These are phyloP conservation scores for Diaporthe citrichinensis DNA, from an alignment of 2,329 filamentous ascomycete genomes.

Conservation along the genomic window DNA sequence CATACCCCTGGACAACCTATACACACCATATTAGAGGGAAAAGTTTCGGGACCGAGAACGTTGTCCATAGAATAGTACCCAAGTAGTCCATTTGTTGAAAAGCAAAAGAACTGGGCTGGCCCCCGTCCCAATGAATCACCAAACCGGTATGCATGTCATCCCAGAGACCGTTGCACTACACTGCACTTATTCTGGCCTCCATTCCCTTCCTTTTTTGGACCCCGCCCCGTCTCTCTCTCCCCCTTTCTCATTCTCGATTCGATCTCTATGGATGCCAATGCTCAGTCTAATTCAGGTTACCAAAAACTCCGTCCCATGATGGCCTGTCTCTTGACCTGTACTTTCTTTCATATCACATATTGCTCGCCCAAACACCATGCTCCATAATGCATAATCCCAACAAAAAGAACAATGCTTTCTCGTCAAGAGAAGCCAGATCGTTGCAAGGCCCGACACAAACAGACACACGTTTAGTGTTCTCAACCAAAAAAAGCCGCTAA, in stretches of 20 bases:
- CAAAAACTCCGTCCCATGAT: constrained; percentile 12
- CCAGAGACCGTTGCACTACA: neutral
- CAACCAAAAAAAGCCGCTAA: neutral
- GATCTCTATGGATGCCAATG: constrained; percentile 1
- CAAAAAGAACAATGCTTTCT: neutral
- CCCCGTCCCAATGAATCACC: constrained; percentile 5
- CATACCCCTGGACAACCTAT: constrained; percentile 11
- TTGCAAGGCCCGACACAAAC: neutral
- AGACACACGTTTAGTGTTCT: neutral
- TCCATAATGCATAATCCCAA: constrained; percentile 5
- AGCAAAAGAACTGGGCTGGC: constrained; percentile 20
- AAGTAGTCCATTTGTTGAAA: constrained; percentile 27
- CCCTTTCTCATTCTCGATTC: neutral
- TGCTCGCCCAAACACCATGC: constrained; percentile 26
- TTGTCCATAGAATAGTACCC: constrained; percentile 26
- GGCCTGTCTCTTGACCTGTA: too few species aligned
- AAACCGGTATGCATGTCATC: neutral
- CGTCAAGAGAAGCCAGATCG: neutral
- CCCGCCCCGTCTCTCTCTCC: too few species aligned
- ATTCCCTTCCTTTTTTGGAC: too few species aligned
- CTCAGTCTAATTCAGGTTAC: neutral
- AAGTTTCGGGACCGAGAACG: constrained; percentile 5
- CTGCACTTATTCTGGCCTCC: neutral
- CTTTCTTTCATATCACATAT: neutral
- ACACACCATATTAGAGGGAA: constrained; percentile 27